These are phyloP conservation scores for Phytophthora pini DNA, from an alignment of 352 stramenopile species.

Conservation along the genomic window DNA sequence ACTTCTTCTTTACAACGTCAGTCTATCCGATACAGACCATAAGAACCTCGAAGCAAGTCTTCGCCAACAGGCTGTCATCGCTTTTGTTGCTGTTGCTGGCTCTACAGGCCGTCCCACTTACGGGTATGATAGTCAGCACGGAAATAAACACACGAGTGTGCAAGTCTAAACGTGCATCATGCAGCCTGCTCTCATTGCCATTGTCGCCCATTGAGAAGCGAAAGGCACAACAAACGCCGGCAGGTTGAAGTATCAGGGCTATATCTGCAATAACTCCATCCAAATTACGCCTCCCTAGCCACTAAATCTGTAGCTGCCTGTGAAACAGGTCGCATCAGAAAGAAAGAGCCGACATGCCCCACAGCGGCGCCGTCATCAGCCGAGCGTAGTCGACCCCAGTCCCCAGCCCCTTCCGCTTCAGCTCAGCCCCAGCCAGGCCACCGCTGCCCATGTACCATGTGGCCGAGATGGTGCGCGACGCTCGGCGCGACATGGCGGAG, in stretches of 20 bases:
- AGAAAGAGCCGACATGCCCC: constrained; percentile 17
- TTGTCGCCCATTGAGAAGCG: background rate
- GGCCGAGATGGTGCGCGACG: constrained; percentile 84
- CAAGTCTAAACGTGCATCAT: background rate
- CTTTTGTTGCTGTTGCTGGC: no score
- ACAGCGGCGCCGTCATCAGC: constrained; percentile 5
- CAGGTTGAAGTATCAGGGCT: constrained; percentile 6
- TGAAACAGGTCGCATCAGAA: constrained; percentile 4
- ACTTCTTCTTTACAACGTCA: no score
- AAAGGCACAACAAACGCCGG: no score
- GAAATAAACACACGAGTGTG: no score
- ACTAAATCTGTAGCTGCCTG: background rate
- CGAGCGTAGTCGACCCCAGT: constrained; percentile 2
- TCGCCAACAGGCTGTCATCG: no score
- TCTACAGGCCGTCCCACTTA: no score
- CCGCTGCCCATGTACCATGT: constrained; percentile 77
- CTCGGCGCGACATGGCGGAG: constrained; percentile 80
- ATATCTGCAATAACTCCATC: constrained; percentile 6
- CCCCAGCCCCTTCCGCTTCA: background rate
- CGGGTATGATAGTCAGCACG: no score
- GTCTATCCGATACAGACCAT: no score
- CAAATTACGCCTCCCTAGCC: constrained; percentile 8
- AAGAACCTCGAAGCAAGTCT: no score
- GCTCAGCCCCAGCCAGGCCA: background rate
- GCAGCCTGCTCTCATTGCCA: background rate